Conservation (phyloP, 306 rosid species). For the Elaeagnus macrophylla region DNA sequence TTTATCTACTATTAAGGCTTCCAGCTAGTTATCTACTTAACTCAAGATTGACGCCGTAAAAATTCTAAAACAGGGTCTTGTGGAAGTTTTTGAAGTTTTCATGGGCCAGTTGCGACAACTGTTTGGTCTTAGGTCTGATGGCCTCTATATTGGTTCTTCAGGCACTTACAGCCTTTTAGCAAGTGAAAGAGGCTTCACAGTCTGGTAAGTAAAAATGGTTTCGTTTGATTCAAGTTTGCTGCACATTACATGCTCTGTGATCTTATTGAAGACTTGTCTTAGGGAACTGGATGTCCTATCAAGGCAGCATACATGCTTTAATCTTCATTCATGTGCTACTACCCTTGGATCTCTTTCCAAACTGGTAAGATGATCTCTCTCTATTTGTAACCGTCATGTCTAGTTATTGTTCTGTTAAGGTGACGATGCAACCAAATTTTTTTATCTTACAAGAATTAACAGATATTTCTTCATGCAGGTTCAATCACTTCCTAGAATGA, state of each 20-base stretch:
- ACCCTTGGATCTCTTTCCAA: conserved; percentile 92
- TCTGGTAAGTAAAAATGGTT: conserved; percentile 46
- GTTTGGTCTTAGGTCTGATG: conserved; percentile 73
- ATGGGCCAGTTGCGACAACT: conserved; percentile 94
- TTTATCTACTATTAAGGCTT: conserved; percentile 8
- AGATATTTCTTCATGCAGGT: conserved; percentile 44
- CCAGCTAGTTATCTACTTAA: conserved; percentile 20
- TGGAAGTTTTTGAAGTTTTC: conserved; percentile 61
- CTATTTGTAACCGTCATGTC: conserved; percentile 3
- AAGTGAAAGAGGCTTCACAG: conserved; percentile 80
- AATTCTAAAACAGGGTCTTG: conserved; percentile 67
- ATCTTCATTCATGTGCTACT: conserved; percentile 83
- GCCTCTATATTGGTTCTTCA: conserved; percentile 48
- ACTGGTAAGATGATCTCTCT: conserved; percentile 57
- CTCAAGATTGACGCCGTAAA: conserved; percentile 21
- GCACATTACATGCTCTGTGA: neutral
- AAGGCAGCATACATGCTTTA: conserved; percentile 72
- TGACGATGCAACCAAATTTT: no score
- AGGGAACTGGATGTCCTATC: conserved; percentile 94
- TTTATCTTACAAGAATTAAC: neutral
- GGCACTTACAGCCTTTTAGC: conserved; percentile 63
- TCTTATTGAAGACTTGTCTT: conserved; percentile 18
- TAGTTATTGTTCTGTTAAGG: neutral
- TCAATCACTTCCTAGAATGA: conserved; percentile 95
- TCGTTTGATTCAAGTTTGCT: neutral